phyloP scores from a whole-genome alignment of 1,139 yeast species.

The Nakaseomyces kungkrabaensis region DNA sequence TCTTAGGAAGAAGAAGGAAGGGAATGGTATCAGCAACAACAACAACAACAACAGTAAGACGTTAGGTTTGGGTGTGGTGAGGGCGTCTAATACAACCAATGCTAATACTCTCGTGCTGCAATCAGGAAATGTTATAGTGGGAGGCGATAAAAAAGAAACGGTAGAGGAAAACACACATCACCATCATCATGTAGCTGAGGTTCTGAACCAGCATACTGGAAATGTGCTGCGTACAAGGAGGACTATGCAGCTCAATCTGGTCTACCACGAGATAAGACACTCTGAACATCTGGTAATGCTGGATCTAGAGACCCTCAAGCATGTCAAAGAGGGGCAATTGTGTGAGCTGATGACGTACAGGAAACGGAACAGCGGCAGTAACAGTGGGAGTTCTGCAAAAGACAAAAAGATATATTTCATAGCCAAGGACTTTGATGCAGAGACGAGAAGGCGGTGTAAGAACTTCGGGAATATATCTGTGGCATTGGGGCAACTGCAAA shows the following conservation, averaged over 20 bases:
- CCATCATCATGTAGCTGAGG: neutral
- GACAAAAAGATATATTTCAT: conserved; percentile 37
- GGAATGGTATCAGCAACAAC: neutral
- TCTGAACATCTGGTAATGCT: conserved; percentile 52
- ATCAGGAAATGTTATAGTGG: conserved; percentile 12
- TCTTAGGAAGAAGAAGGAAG: conserved; percentile 10
- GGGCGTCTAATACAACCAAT: conserved; percentile 1
- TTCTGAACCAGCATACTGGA: too few species aligned
- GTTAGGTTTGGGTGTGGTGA: neutral
- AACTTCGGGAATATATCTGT: conserved; percentile 41
- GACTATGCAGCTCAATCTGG: conserved; percentile 38
- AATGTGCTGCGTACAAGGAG: neutral
- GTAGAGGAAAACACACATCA: neutral
- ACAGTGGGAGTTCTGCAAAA: conserved; percentile 6
- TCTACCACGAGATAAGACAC: conserved; percentile 65
- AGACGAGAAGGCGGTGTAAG: conserved; percentile 27
- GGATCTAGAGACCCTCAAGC: conserved; percentile 48
- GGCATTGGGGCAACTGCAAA: conserved; percentile 52
- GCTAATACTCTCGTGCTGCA: neutral
- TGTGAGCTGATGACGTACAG: conserved; percentile 47
- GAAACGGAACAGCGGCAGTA: conserved; percentile 4
- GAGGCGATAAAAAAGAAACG: conserved; percentile 4
- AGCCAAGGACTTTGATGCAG: conserved; percentile 33
- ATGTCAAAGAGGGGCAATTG: conserved; percentile 60
- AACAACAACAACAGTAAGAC: neutral